phyloP scores from a whole-genome alignment of 352 stramenopile genomes.

The Halophytophthora polymorphica region DNA sequence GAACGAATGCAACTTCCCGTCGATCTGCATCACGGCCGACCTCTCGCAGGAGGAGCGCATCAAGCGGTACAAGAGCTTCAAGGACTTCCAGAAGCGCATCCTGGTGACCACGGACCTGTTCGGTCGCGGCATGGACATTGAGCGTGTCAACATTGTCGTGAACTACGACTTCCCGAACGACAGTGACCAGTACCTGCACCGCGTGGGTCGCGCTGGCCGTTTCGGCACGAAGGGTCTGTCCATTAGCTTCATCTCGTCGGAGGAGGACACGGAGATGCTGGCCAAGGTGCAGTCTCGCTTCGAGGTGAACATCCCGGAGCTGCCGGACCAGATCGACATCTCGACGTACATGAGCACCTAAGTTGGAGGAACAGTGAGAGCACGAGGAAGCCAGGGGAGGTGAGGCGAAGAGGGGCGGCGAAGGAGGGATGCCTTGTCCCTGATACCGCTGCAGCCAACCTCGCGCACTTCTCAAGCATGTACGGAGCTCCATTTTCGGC shows the following conservation, averaged over 20 bases:
- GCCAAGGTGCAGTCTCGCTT: conserved; percentile 98
- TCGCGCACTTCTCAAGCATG: conserved; percentile 21
- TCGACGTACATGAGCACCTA: conserved; percentile 97
- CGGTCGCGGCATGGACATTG: conserved; percentile 99
- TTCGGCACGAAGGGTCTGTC: conserved; percentile 99
- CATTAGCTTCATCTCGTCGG: conserved; percentile 99
- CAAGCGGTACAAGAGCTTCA: conserved; percentile 99
- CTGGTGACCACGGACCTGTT: conserved; percentile 99
- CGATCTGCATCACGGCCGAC: conserved; percentile 98
- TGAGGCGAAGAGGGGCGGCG: neutral
- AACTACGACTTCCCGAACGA: conserved; percentile 99
- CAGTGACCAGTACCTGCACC: conserved; percentile 99
- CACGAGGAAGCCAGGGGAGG: conserved; percentile 9
- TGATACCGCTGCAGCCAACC: conserved; percentile 28
- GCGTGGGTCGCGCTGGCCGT: conserved; percentile 97
- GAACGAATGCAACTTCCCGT: conserved; percentile 99
- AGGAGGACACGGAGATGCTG: conserved; percentile 97
- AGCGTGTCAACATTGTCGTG: conserved; percentile 99
- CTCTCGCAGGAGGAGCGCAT: conserved; percentile 98
- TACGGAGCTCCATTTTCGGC: conserved; percentile 26
- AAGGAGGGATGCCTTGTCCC: conserved; percentile 14
- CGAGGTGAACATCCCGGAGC: conserved; percentile 98
- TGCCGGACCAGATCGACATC: conserved; percentile 99
- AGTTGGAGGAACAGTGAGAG: conserved; percentile 15
- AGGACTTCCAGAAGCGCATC: conserved; percentile 99